Base-by-base conservation (phyloP, 345 rosid genomes). In the Pistacia atlantica region DNA sequence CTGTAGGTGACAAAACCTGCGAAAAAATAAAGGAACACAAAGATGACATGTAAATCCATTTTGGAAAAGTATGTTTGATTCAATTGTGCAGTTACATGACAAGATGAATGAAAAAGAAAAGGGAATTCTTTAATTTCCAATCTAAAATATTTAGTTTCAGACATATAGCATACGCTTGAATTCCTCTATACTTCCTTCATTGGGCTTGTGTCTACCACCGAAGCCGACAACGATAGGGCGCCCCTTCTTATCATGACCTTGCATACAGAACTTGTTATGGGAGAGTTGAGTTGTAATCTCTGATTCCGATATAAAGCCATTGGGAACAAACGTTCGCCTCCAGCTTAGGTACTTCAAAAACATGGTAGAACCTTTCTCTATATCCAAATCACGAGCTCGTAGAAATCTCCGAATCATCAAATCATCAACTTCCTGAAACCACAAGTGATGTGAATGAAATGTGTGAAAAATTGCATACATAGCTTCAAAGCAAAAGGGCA, bases 341-440 rank as follows among this genome's bases (percentile, higher is more conserved):
- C 98, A 95, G 80, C 86, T 85, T 14, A 93, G 76, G 77, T 87
- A 93, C 87, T 92, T 91, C 1, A 92, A 83, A 57, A 95, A 90
- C 57, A 92, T 46, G 75, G 82, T 80, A 4, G 93, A 88, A 56
- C 98, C 98, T 81, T 90, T 95, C 83, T 95, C 97, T 25, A 95
- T 84, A 77, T 95, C 99, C 0, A 87, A 81, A 73, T 95, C 96
- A 20, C 98, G 91, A 72, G 99, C 99, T 31, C 95, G 80, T 68
- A 95, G 80, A 82, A 95, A 95, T 83, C 99, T 83, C 78, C 97
- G 72, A 70, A 95, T 76, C 94, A 84, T 89, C 37, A 86, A 83
- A 81, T 95, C 98, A 83, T 93, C 97, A 62, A 74, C 90, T 62
- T 92, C 91, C 99, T 94, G 74, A 55, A 69, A 82, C 20, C 33